A percentile compares a stretch with the other conserved stretches of the same genome.
phyloP scores from a whole-genome alignment of 1,284 basidiomycete species.

The Hymenochaete sp. region DNA sequence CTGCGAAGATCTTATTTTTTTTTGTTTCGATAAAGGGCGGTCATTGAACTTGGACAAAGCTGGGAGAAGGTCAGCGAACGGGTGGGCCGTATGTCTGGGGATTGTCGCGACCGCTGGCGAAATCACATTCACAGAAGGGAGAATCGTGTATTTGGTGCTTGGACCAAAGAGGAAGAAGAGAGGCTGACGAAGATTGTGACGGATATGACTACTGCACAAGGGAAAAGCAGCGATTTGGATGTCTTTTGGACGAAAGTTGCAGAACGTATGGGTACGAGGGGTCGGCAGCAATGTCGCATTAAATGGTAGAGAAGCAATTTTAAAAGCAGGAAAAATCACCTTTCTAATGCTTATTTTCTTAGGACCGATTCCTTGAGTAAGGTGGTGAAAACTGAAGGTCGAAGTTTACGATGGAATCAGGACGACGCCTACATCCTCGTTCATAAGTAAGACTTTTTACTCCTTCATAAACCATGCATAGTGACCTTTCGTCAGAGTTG shows the following conservation, averaged over 20 bases:
- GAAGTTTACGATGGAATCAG: constrained; percentile 61
- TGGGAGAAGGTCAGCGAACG: constrained; percentile 67
- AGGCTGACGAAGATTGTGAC: constrained; percentile 62
- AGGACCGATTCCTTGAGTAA: constrained; percentile 72
- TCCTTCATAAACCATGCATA: constrained; percentile 2
- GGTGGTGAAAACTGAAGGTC: constrained; percentile 59
- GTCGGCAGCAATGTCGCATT: constrained; percentile 73
- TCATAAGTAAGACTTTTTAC: constrained; percentile 51
- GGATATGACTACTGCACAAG: constrained; percentile 59
- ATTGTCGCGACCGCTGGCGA: constrained; percentile 78
- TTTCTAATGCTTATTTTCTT: background rate
- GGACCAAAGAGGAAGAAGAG: constrained; percentile 69
- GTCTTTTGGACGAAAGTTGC: constrained; percentile 76
- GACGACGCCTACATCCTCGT: constrained; percentile 71
- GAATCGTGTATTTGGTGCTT: constrained; percentile 45
- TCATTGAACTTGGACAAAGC: constrained; percentile 58
- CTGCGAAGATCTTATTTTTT: background rate
- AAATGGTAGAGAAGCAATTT: constrained; percentile 59
- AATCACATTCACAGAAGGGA: constrained; percentile 65
- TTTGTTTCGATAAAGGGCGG: constrained; percentile 39
- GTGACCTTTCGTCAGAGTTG: constrained; percentile 40
- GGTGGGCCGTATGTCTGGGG: constrained; percentile 65
- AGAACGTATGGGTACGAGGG: constrained; percentile 65
- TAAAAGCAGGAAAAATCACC: constrained; percentile 1
- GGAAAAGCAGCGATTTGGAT: constrained; percentile 63